Evolutionary conservation across 2,329 filamentous ascomycete genomes (phyloP).

Genomic region (Stemphylium vesicarium): DNA sequence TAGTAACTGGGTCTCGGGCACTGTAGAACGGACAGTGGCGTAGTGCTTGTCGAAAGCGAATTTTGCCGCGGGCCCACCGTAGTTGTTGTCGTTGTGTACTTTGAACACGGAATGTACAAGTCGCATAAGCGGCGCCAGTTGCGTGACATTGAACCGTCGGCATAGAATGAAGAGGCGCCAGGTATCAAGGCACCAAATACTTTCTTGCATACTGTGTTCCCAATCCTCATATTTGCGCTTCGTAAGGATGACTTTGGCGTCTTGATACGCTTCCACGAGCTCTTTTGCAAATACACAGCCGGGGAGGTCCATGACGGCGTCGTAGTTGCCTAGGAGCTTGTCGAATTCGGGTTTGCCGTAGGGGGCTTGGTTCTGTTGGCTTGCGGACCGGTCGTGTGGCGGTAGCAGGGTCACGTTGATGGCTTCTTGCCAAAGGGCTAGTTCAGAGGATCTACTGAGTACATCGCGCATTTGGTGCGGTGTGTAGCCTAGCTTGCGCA

Average conservation of each 20-base stretch:
- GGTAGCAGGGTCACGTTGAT: slow-evolving; percentile 31
- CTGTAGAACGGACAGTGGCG: slow-evolving; percentile 27
- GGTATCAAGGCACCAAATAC: slow-evolving; percentile 33
- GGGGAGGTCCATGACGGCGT: slow-evolving; percentile 43
- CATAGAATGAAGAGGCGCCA: slow-evolving; percentile 29
- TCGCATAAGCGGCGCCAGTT: slow-evolving; percentile 32
- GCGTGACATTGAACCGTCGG: slow-evolving; percentile 26
- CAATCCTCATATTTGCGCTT: slow-evolving; percentile 36
- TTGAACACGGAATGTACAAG: slow-evolving; percentile 32
- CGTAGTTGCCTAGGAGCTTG: slow-evolving; percentile 53
- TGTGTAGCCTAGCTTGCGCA: slow-evolving; percentile 54
- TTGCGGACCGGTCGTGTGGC: slow-evolving; percentile 14
- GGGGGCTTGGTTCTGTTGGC: slow-evolving; percentile 21
- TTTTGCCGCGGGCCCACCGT: slow-evolving; percentile 27
- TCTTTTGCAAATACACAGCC: slow-evolving; percentile 37
- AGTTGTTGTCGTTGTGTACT: slow-evolving; percentile 32
- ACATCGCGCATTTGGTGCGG: slow-evolving; percentile 34
- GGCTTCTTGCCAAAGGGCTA: slow-evolving; percentile 41
- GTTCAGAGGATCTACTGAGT: slow-evolving; percentile 25
- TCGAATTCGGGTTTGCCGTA: slow-evolving; percentile 53
- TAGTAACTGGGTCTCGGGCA: slow-evolving; percentile 30
- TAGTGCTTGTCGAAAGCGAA: slow-evolving; percentile 36
- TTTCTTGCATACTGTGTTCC: slow-evolving; percentile 35
- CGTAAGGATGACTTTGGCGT: slow-evolving; percentile 45
- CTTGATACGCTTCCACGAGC: slow-evolving; percentile 40